Percentiles rank a stretch among this genome's conserved stretches.
Conservation (phyloP, 2,329 filamentous ascomycete genomes). For the Aspergillus arachidicola region DNA sequence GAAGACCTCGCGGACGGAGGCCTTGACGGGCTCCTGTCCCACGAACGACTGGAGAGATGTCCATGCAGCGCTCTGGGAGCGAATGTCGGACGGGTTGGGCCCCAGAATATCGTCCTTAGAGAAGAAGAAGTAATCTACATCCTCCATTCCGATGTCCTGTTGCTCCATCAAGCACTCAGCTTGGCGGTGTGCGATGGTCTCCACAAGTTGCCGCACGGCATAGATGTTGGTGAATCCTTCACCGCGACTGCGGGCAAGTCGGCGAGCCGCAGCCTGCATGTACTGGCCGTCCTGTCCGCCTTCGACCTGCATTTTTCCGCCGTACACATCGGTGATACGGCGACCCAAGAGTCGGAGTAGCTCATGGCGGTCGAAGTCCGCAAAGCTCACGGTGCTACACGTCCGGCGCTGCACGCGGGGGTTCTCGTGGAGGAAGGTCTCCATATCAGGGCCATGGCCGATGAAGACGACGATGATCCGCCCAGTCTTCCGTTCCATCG, state of each 20-base stretch:
- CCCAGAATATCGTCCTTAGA: conserved; percentile 24
- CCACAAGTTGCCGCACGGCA: conserved; percentile 19
- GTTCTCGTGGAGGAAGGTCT: conserved; percentile 16
- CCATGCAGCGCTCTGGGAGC: conserved; percentile 20
- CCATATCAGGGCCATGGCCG: conserved; percentile 13
- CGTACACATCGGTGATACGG: conserved; percentile 16
- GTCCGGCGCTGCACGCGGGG: conserved; percentile 17
- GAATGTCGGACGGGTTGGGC: conserved; percentile 15
- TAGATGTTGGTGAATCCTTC: conserved; percentile 21
- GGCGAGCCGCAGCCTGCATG: conserved; percentile 22
- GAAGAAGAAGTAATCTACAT: conserved; percentile 24
- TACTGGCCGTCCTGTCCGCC: conserved; percentile 23
- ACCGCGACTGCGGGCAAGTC: conserved; percentile 19
- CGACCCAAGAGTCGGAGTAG: conserved; percentile 16
- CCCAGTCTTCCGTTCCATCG: conserved; percentile 18
- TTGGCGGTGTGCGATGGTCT: conserved; percentile 20
- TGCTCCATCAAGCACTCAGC: conserved; percentile 18
- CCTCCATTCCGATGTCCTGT: conserved; percentile 18
- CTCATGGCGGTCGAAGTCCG: conserved; percentile 20
- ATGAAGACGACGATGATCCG: conserved; percentile 22
- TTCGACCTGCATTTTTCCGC: conserved; percentile 24
- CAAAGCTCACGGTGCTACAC: conserved; percentile 21
- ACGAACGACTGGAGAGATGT: conserved; percentile 18
- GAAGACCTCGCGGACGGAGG: conserved; percentile 18
- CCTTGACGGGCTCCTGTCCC: conserved; percentile 21